Evolutionary conservation across 2,329 filamentous ascomycete species (phyloP).

Genomic region (Cladosporium sp.): DNA sequence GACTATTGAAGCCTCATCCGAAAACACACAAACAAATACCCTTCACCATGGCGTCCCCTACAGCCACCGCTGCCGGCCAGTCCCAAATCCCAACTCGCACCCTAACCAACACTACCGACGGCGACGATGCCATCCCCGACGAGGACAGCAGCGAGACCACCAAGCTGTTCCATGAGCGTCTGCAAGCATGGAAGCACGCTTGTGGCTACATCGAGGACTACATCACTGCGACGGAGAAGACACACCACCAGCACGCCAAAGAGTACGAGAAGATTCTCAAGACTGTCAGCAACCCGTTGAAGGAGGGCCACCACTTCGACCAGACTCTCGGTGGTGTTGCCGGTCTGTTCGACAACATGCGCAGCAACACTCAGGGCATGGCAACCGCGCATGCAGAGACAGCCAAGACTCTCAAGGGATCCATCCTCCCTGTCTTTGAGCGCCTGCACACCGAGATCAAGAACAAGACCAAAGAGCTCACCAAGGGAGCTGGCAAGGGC

Average conservation of each 20-base stretch:
- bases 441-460: slow-evolving; percentile 95
- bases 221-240: slow-evolving; percentile 78
- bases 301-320: slow-evolving; percentile 90
- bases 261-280: slow-evolving; percentile 95
- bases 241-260: slow-evolving; percentile 81
- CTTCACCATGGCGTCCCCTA: slow-evolving; percentile 8
- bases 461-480: slow-evolving; percentile 88
- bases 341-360: slow-evolving; percentile 91
- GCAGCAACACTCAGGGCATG: slow-evolving; percentile 86
- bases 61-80: background rate
- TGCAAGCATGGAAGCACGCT: slow-evolving; percentile 95
- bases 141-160: slow-evolving; percentile 53
- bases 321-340: slow-evolving; percentile 83
- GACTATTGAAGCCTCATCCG: background rate
- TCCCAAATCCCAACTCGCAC: slow-evolving; percentile 34
- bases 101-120: slow-evolving; percentile 36
- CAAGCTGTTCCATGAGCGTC: slow-evolving; percentile 75
- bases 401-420: slow-evolving; percentile 83
- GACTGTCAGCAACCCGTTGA: slow-evolving; percentile 82
- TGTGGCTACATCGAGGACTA: slow-evolving; percentile 91
- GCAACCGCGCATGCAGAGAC: slow-evolving; percentile 89
- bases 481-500: slow-evolving; percentile 75
- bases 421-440: slow-evolving; percentile 83
- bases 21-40: background rate
- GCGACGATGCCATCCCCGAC: slow-evolving; percentile 49